Evolutionary conservation across 345 rosid species (phyloP).

Genomic region (Adansonia digitata): DNA sequence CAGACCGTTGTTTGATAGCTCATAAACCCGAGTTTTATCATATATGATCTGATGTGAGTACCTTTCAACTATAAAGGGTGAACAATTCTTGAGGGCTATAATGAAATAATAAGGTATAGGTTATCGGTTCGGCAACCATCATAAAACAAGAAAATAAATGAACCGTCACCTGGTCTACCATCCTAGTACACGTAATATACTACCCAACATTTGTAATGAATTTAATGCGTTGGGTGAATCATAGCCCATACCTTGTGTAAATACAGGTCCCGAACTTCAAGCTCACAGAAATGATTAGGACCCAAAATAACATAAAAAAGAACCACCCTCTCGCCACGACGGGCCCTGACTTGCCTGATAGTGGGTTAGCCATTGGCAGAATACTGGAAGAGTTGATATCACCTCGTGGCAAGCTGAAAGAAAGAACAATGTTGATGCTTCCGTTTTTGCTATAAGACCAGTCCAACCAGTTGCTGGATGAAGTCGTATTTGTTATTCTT

Average conservation of each 20-base stretch:
- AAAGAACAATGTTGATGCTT: conserved; percentile 46
- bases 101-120: conserved; percentile 11
- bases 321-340: conserved; percentile 38
- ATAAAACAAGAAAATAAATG: conserved; percentile 8
- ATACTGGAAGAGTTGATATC: conserved; percentile 12
- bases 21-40: neutral
- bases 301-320: conserved; percentile 56
- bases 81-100: conserved; percentile 5
- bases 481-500: conserved; percentile 46
- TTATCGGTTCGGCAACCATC: conserved; percentile 16
- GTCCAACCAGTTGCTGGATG: conserved; percentile 36
- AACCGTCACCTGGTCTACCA: neutral
- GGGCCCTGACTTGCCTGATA: conserved; percentile 35
- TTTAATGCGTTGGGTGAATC: conserved; percentile 3
- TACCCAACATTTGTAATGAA: neutral
- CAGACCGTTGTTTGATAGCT: neutral
- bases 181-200: conserved; percentile 11
- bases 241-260: conserved; percentile 39
- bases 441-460: conserved; percentile 62
- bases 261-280: conserved; percentile 51
- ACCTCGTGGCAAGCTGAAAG: conserved; percentile 41
- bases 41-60: neutral
- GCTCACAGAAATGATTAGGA: conserved; percentile 56
- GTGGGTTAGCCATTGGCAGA: conserved; percentile 20
- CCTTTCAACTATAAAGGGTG: neutral